phyloP scores from a whole-genome alignment of 192 early-diverging fungal genomes.

The Spinellus fusiger region DNA sequence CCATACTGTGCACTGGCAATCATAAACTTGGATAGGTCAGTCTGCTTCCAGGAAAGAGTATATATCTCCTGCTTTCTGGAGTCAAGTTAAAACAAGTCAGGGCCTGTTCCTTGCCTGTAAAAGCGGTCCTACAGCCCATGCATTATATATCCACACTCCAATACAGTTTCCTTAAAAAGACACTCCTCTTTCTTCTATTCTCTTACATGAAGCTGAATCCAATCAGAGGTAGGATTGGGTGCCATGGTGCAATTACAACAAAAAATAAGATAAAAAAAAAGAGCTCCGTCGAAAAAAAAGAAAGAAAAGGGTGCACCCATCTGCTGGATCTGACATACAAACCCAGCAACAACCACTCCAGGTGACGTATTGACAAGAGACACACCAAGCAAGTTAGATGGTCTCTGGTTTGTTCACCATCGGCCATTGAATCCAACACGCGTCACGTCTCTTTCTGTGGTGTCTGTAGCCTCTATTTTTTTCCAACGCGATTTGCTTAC shows the following conservation, averaged over 20 bases:
- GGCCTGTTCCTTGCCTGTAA: slow-evolving; percentile 37
- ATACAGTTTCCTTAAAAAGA: not conserved
- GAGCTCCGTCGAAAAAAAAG: not conserved
- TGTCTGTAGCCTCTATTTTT: not conserved
- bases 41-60: slow-evolving; percentile 81
- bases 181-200: not conserved
- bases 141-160: not conserved
- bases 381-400: no score
- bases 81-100: not conserved
- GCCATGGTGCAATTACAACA: slow-evolving; percentile 29
- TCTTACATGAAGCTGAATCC: slow-evolving; percentile 45
- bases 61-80: slow-evolving; percentile 76
- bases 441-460: no score
- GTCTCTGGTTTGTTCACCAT: no score
- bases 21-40: slow-evolving; percentile 78
- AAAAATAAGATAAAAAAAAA: not conserved
- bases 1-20: slow-evolving; percentile 85
- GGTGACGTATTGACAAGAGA: no score
- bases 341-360: no score
- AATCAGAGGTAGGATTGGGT: slow-evolving; percentile 52
- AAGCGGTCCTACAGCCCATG: slow-evolving; percentile 39
- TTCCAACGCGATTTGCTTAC: not conserved
- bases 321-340: no score
- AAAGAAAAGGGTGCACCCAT: slow-evolving; percentile 2
- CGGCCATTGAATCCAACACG: no score